Percentiles rank a stretch among this genome's conserved stretches.
phyloP scores from a whole-genome alignment of 495 filamentous ascomycete species.

The Aspergillus avenaceus region DNA sequence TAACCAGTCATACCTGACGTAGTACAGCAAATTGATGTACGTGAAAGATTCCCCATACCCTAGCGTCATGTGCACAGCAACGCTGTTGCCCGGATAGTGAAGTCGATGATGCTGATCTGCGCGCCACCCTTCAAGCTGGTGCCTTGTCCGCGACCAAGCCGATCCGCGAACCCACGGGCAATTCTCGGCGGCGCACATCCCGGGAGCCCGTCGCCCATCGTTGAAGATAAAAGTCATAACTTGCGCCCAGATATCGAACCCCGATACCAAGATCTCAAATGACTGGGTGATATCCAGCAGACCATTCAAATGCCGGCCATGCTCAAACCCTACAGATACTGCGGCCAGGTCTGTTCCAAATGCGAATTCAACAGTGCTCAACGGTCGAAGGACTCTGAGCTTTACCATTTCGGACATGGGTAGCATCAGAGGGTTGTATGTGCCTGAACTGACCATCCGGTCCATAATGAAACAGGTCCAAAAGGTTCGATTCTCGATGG shows the following conservation, averaged over 20 bases:
- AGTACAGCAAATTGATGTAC: conserved; percentile 23
- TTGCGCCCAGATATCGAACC: conserved; percentile 23
- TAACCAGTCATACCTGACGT: too few species aligned
- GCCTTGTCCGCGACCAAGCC: conserved; percentile 13
- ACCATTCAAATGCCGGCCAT: conserved; percentile 6
- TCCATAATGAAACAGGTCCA: conserved; percentile 92
- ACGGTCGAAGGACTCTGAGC: conserved; percentile 13
- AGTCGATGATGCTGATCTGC: conserved; percentile 16
- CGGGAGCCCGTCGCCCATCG: conserved; percentile 18
- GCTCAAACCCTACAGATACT: conserved; percentile 6
- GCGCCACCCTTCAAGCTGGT: conserved; percentile 17
- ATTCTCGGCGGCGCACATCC: conserved; percentile 20
- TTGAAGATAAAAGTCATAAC: conserved; percentile 24
- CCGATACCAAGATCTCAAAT: conserved; percentile 18
- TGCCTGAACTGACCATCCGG: conserved; percentile 82
- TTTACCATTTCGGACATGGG: conserved; percentile 17
- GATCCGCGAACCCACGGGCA: conserved; percentile 19
- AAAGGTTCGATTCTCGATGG: conserved; percentile 57
- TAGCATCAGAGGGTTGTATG: conserved; percentile 58
- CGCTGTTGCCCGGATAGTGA: conserved; percentile 17
- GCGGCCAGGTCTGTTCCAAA: conserved; percentile 12
- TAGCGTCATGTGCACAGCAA: conserved; percentile 14
- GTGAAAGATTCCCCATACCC: conserved; percentile 21
- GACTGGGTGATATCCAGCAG: conserved; percentile 17
- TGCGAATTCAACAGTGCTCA: conserved; percentile 17